Base-by-base conservation (phyloP, 1,284 basidiomycete genomes). In the Acaromyces ingoldii region DNA sequence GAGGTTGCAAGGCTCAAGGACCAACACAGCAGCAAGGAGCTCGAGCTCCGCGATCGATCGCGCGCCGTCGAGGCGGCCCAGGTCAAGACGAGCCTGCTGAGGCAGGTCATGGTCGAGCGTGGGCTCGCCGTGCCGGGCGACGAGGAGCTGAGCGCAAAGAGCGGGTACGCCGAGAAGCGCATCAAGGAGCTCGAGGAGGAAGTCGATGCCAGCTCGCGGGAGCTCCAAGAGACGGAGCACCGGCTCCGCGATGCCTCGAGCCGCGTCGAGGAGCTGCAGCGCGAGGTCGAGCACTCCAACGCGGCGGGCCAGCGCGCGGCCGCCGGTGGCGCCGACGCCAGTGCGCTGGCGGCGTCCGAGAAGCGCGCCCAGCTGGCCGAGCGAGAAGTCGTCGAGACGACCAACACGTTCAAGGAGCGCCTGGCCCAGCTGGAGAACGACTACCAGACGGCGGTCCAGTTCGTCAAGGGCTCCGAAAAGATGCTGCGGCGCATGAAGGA, bases 401-500 rank as follows among this genome's bases (percentile, higher is more conserved):
- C 62, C 9, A 62, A 62, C 3, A 58, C 67, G 50, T 68, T 74
- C 66, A 63, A 69, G 68, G 70, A 72, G 48, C 62, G 71, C 37
- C 63, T 70, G 56, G 50, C 63, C 10, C 88, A 91, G 72, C 84
- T 96, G 76, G 91, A 97, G 77, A 86, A 89, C 63, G 92, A 97
- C 76, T 96, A 97, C 77, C 88, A 93, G 73, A 82, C 90, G 40
- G 90, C 89, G 21, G 89, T 92, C 57, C 87, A 89, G 49, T 75
- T 71, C 40, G 73, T 75, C 72, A 92, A 91, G 82, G 91, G 91
- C 49, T 97, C 92, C 0, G 95, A 99, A 78, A 97, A 96, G 79
- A 93, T 98, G 86, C 88, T 97, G 80, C 85, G 91, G 63, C 85
- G 89, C 65, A 92, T 98, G 87, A 91, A 92, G 76, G 80, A 78